These are phyloP conservation scores for Aspergillus tubingensis DNA, from an alignment of 2,329 filamentous ascomycete genomes.

Conservation along the genomic window DNA sequence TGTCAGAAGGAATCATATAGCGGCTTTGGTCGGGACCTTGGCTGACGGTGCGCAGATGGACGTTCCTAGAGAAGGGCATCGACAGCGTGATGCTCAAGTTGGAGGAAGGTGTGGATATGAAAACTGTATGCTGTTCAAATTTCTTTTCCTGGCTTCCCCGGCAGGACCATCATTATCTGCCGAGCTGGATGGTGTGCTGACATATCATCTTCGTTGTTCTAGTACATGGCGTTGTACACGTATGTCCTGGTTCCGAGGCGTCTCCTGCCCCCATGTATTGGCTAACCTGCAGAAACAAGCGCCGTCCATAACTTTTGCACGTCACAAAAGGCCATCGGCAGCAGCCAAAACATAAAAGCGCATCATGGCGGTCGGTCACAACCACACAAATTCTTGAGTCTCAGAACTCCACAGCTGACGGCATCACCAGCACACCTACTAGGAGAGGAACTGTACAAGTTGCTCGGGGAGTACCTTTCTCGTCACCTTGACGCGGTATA, in stretches of 20 bases:
- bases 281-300: conserved; percentile 44
- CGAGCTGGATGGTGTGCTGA: conserved; percentile 13
- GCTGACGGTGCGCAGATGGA: conserved; percentile 65
- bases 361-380: conserved; percentile 68
- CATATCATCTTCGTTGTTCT: conserved; percentile 18
- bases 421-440: conserved; percentile 75
- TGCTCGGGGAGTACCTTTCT: conserved; percentile 82
- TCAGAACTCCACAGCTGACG: conserved; percentile 16
- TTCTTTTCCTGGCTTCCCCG: neutral
- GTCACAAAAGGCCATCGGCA: conserved; percentile 86
- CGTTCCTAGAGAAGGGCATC: conserved; percentile 83
- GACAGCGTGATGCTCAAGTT: conserved; percentile 91
- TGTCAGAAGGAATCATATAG: neutral
- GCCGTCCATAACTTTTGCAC: conserved; percentile 99
- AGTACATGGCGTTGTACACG: conserved; percentile 98
- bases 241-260: conserved; percentile 36
- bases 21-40: neutral
- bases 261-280: neutral
- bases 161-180: neutral
- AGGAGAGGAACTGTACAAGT: conserved; percentile 92
- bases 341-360: conserved; percentile 52
- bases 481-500: conserved; percentile 73
- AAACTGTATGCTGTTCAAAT: conserved; percentile 60
- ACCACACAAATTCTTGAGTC: neutral
- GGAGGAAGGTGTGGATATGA: conserved; percentile 90